phyloP scores from a whole-genome alignment of 169 alveolate species.

The Eimeria maxima region DNA sequence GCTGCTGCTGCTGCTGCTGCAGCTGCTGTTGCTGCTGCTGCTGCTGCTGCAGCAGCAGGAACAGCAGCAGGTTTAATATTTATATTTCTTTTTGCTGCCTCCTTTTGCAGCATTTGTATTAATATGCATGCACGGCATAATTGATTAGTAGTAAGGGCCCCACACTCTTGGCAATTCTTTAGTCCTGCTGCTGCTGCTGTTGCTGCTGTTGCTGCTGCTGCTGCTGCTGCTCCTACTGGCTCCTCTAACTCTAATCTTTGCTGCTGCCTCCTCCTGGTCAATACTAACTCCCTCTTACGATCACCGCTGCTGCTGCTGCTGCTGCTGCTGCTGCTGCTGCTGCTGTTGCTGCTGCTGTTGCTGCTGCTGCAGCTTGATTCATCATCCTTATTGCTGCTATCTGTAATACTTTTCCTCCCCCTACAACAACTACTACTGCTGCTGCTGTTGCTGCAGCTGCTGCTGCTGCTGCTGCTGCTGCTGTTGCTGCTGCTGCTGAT shows the following conservation, averaged over 20 bases:
- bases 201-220: conserved; percentile 30
- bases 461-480: conserved; percentile 11
- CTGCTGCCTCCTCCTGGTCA: no score
- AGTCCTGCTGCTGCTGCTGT: background rate
- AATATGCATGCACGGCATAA: background rate
- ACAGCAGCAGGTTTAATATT: background rate
- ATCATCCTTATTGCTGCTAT: no score
- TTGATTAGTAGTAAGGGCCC: no score
- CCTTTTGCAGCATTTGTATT: background rate
- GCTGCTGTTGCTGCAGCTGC: background rate
- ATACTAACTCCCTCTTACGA: no score
- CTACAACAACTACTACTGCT: background rate
- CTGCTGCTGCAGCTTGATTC: no score
- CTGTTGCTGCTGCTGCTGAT: conserved; percentile 29
- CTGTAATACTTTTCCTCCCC: background rate
- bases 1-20: conserved; percentile 14
- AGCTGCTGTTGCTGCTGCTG: no score
- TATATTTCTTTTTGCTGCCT: background rate
- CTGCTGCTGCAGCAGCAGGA: no score
- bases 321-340: no score
- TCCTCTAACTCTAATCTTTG: no score
- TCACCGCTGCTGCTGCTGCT: no score
- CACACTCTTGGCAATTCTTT: background rate
- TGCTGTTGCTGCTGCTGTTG: no score
- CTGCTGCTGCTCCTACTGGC: conserved; percentile 10